A percentile compares a stretch with the other conserved stretches of the same genome.
Evolutionary conservation across 495 filamentous ascomycete genomes (phyloP).

Genomic region (Friedmanniomyces simplex): DNA sequence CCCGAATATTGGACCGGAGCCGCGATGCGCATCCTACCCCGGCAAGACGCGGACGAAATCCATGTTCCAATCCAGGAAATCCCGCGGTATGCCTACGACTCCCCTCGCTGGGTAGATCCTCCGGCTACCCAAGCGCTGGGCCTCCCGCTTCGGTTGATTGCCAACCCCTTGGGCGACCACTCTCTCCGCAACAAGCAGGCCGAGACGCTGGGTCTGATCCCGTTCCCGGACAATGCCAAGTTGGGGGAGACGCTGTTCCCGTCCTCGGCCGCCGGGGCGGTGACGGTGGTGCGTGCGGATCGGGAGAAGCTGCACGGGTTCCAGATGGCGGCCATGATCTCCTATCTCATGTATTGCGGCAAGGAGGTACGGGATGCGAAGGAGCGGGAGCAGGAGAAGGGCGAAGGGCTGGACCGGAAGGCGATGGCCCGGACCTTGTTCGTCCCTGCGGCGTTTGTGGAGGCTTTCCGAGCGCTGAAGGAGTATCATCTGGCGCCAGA

Average conservation of each 20-base stretch:
- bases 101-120: background rate
- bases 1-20: background rate
- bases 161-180: background rate
- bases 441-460: background rate
- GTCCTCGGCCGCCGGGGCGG: no score
- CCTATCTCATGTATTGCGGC: background rate
- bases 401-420: background rate
- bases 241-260: background rate
- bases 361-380: background rate
- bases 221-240: background rate
- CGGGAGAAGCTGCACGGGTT: background rate
- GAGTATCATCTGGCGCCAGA: no score
- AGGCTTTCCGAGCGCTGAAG: background rate
- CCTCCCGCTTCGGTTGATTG: background rate
- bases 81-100: background rate
- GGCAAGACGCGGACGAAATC: background rate
- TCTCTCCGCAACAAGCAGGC: background rate
- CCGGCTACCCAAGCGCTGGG: background rate
- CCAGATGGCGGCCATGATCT: background rate
- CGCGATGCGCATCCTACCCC: background rate
- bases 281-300: background rate
- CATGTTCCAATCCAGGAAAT: background rate
- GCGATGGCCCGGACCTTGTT: background rate
- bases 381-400: background rate
- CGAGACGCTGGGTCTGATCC: background rate